A percentile compares a stretch with the other conserved stretches of the same genome.
Evolutionary conservation across 202 grass and related monocot genomes (phyloP).

Genomic region (Zoysia matrella): DNA sequence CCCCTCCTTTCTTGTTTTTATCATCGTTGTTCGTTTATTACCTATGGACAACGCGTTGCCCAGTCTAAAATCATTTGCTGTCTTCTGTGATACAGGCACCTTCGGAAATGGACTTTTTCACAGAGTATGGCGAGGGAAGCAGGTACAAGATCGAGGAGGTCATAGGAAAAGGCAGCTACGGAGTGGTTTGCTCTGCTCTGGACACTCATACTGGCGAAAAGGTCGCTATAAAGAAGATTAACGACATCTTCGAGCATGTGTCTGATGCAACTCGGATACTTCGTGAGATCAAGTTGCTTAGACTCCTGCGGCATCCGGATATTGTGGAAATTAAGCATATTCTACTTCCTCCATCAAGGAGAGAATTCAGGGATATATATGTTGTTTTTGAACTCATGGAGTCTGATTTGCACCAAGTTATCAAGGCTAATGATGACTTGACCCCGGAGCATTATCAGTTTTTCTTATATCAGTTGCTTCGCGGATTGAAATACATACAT

Average conservation of each 20-base stretch:
- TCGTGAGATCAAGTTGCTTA: conserved; percentile 90
- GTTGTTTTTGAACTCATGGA: conserved; percentile 67
- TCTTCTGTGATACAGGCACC: conserved; percentile 43
- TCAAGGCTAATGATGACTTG: conserved; percentile 91
- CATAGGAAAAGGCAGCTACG: conserved; percentile 90
- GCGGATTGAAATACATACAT: conserved; percentile 94
- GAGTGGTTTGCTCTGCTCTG: conserved; percentile 84
- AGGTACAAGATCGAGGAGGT: conserved; percentile 90
- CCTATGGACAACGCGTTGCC: neutral
- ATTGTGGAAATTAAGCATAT: conserved; percentile 95
- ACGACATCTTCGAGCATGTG: conserved; percentile 92
- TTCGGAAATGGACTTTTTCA: conserved; percentile 79
- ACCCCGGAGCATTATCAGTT: conserved; percentile 72
- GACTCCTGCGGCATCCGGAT: conserved; percentile 79
- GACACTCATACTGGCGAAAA: conserved; percentile 79
- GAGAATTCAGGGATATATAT: too few relatives aligned
- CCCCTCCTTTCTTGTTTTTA: neutral
- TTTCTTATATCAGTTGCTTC: conserved; percentile 49
- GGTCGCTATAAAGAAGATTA: conserved; percentile 96
- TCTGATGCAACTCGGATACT: conserved; percentile 85
- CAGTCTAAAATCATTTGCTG: neutral
- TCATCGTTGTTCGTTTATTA: neutral
- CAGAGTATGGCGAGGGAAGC: conserved; percentile 82
- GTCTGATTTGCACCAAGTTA: conserved; percentile 93
- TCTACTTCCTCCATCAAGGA: conserved; percentile 75